Evolutionary conservation across 2,329 filamentous ascomycete genomes (phyloP), one percentile per base, ranked within the genome.

Genomic region (Amauroascus niger): DNA sequence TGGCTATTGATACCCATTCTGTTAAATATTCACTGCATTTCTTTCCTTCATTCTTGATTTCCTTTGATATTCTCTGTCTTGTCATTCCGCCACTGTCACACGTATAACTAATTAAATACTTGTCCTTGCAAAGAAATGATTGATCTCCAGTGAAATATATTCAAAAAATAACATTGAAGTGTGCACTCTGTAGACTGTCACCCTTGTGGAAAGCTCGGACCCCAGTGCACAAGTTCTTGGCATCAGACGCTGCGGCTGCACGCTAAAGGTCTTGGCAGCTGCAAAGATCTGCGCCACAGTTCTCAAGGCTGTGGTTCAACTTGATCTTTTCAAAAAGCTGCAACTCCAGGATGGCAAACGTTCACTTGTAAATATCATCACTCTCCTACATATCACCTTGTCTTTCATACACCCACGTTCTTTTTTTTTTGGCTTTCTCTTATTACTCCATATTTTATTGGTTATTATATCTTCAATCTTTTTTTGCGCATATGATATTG

Each of bases 1-100:
- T 18, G n/a, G 35, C 7, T 32, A 24, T 46, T 37, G 49, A 52
- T 52, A 52, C 49, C 49, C 49, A 7, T 37, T 16, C 6, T 46
- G 14, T 8, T 18, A 24, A 6, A 43, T 9, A 18, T 43, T 13
- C 11, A 22, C 26, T 52, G 11, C 40, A 26, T 43, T 24, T n/a
- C 9, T 9, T 26, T 18, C n/a, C 13, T 43, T 26, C n/a, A 24
- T 43, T 26, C 20, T 22, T 43, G 22, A 5, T 46, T 9, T 11
- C 9, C n/a, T 39, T n/a, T 5, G 14, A 16, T 16, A 5, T 32
- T 33, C 13, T 33, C 9, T 30, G 4, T 30, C 26, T 9, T 30
- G 4, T 9, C 26, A 30, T 30, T 9, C n/a, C n/a, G n/a, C n/a
- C n/a, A n/a, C n/a, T n/a, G n/a, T n/a, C n/a, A n/a, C n/a, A n/a